A percentile compares a stretch with the other conserved stretches of the same genome.
Evolutionary conservation across 495 filamentous ascomycete species (phyloP).

Genomic region (Talaromyces proteolyticus): DNA sequence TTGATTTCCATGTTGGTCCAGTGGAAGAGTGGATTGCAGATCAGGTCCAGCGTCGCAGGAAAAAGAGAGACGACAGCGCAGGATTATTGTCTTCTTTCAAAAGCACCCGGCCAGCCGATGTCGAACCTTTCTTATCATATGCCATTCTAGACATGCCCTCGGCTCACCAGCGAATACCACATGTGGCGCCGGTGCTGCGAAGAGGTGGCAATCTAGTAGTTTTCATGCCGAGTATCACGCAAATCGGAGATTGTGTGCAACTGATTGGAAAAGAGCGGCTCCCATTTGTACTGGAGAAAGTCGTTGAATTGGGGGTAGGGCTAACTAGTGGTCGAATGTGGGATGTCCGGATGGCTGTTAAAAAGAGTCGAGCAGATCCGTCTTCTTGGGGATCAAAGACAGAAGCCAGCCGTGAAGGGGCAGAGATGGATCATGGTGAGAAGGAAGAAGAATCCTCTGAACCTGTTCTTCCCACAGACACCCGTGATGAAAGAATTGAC

Average conservation of each 20-base stretch:
- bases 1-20: conserved; percentile 67
- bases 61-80: conserved; percentile 6
- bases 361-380: conserved; percentile 37
- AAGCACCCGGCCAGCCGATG: too few species aligned
- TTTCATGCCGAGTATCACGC: conserved; percentile 72
- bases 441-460: conserved; percentile 2
- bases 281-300: conserved; percentile 53
- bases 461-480: not conserved
- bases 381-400: conserved; percentile 27
- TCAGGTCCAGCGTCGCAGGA: conserved; percentile 31
- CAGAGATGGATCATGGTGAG: not conserved
- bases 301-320: conserved; percentile 57
- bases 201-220: conserved; percentile 57
- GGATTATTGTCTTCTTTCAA: too few species aligned
- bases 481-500: conserved; percentile 9
- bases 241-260: conserved; percentile 58
- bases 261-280: conserved; percentile 42
- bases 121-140: conserved; percentile 57
- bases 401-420: not conserved
- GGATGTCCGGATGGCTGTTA: conserved; percentile 55
- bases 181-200: conserved; percentile 50
- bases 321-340: conserved; percentile 54
- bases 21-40: conserved; percentile 55
- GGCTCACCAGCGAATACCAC: conserved; percentile 50
- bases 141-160: conserved; percentile 67